Evolutionary conservation across 805 yeast genomes (phyloP), one percentile per base, ranked within the genome.

Genomic region (Zygotorulaspora florentina): DNA sequence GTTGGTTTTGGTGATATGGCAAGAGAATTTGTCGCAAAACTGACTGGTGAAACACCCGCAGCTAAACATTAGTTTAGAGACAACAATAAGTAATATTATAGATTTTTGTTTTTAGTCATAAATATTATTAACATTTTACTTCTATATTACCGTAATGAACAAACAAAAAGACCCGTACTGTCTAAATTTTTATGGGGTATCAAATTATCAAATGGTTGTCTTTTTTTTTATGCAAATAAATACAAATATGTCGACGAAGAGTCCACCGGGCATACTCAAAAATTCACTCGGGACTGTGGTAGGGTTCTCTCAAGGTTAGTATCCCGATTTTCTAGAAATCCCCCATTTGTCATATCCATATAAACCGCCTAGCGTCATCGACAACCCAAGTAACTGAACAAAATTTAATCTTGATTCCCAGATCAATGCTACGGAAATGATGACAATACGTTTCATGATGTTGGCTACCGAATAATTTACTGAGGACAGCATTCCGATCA

Each of bases 1-100:
- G 98, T 91, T 48, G 96, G 96, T 10, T 81, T 93, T 56, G 99
- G 98, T 66, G 99, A 93, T 64, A 87, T 89, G 69, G 89, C 89
- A 28, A 84, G 80, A 66, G 88, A 83, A 45, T 73, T 74, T 46
- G 84, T 84, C 42, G 87, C 75, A 27, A 74, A 67, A 46, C 45
- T 82, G 48, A 80, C 87, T 4, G 86, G 86, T 42, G 80, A 80
- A 30, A 47, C 42, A 38, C 84, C 85, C 36, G 72, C 57, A 37
- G 77, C 65, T 11, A 66, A 64, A 40, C 70, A 66, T 34, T 47
- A 26, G 31, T 34, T 10, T 27, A 16, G 26, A 23, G 17, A 30
- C 38, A 13, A 2, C 16, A 29, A 17, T 4, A 31, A 12, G 17
- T 12, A 25, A 20, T 20, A 7, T 20, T 20, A 20, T 20, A 20